phyloP scores from a whole-genome alignment of 495 filamentous ascomycete genomes.

The Tuber calosporum region DNA sequence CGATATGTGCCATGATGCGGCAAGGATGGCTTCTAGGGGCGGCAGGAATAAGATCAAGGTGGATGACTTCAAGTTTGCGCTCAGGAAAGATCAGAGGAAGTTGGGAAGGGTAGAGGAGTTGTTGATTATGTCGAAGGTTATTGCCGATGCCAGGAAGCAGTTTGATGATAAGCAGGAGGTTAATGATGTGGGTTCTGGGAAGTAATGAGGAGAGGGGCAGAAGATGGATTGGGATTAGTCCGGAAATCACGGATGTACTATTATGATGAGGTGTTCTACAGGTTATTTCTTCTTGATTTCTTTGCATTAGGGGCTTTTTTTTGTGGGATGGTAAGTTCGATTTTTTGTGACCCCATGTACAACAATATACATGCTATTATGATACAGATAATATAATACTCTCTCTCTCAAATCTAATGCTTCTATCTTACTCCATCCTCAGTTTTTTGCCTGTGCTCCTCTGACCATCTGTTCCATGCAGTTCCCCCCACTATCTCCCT shows the following conservation, averaged over 20 bases:
- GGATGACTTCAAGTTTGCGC: slow-evolving; percentile 91
- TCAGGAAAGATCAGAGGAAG: slow-evolving; percentile 74
- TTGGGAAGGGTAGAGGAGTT: slow-evolving; percentile 85
- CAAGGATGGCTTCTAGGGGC: slow-evolving; percentile 68
- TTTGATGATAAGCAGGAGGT: slow-evolving; percentile 46
- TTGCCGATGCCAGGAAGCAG: slow-evolving; percentile 39
- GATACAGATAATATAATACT: neutral
- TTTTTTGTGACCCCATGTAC: neutral
- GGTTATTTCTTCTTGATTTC: slow-evolving; percentile 2
- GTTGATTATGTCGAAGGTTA: slow-evolving; percentile 47
- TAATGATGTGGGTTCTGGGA: slow-evolving; percentile 39
- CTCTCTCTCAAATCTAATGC: neutral
- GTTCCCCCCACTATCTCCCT: neutral
- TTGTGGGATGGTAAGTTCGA: neutral
- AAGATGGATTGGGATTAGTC: neutral
- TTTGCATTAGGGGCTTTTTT: slow-evolving; percentile 1
- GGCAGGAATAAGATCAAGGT: slow-evolving; percentile 93
- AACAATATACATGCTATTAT: neutral
- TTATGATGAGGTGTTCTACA: slow-evolving; percentile 6
- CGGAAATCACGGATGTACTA: neutral
- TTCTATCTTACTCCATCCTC: neutral
- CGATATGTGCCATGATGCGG: slow-evolving; percentile 81
- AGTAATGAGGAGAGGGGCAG: slow-evolving; percentile 7
- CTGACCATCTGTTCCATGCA: neutral
- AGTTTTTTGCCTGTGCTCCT: neutral